A percentile compares a stretch with the other conserved stretches of the same genome.
These are phyloP conservation scores for Coniferiporia sulphurascens DNA, from an alignment of 1,284 basidiomycete species.

Conservation along the genomic window DNA sequence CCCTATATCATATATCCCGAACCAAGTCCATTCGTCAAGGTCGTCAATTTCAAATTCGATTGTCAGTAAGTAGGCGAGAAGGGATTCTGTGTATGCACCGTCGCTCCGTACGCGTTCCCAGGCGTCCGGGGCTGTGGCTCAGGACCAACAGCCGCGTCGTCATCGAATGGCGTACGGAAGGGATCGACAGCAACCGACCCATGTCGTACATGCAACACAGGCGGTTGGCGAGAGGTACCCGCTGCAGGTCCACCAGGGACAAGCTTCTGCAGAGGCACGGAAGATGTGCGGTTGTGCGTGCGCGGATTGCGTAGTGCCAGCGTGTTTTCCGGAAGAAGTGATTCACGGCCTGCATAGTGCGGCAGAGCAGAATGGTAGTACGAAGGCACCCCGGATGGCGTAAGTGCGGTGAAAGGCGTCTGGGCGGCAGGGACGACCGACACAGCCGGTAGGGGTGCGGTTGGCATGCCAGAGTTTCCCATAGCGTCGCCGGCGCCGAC, in stretches of 20 bases:
- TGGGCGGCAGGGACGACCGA: constrained; percentile 24
- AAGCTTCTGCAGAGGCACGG: constrained; percentile 2
- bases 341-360: constrained; percentile 3
- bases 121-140: constrained; percentile 9
- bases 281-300: constrained; percentile 13
- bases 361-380: constrained; percentile 13
- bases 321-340: constrained; percentile 9
- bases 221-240: constrained; percentile 28
- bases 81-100: constrained; percentile 10
- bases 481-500: not conserved
- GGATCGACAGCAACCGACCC: constrained; percentile 41
- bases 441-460: constrained; percentile 19
- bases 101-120: not conserved
- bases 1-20: no score
- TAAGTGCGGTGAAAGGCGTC: not conserved
- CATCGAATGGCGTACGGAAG: constrained; percentile 76
- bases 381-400: constrained; percentile 9
- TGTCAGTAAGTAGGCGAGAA: constrained; percentile 4
- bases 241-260: not conserved
- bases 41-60: no score
- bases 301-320: not conserved
- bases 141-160: constrained; percentile 34
- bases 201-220: constrained; percentile 21
- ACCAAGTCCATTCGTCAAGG: no score
- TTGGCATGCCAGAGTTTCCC: constrained; percentile 20